Percentiles rank a stretch among this genome's conserved stretches.
Conservation (phyloP, 805 yeast genomes). For the Starmerella sirachaensis region DNA sequence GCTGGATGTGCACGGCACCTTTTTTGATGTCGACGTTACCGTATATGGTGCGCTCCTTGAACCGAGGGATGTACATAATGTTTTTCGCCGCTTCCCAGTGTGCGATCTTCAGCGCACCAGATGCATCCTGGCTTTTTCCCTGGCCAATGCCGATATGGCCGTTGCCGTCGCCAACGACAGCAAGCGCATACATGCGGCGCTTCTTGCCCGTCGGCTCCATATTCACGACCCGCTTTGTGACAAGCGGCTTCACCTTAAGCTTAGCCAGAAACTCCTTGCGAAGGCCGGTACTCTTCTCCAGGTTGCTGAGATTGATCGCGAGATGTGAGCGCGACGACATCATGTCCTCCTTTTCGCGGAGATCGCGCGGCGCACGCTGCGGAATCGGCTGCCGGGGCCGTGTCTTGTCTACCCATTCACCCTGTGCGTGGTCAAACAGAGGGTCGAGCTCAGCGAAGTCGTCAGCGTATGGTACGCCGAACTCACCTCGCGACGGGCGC, state of each 20-base stretch:
- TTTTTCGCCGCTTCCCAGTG: slow-evolving; percentile 90
- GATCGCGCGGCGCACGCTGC: slow-evolving; percentile 41
- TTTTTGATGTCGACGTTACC: slow-evolving; percentile 72
- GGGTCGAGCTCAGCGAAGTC: slow-evolving; percentile 64
- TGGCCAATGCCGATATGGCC: slow-evolving; percentile 95
- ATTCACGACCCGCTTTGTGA: slow-evolving; percentile 62
- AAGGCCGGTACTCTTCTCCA: slow-evolving; percentile 28
- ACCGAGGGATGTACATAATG: slow-evolving; percentile 66
- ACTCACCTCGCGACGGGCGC: slow-evolving; percentile 36
- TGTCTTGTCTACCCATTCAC: slow-evolving; percentile 37
- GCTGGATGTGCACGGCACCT: slow-evolving; percentile 73
- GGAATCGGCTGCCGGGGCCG: slow-evolving; percentile 50
- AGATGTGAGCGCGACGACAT: slow-evolving; percentile 24
- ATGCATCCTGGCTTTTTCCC: slow-evolving; percentile 61
- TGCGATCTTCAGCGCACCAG: slow-evolving; percentile 67
- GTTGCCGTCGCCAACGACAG: slow-evolving; percentile 82
- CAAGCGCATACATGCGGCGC: slow-evolving; percentile 66
- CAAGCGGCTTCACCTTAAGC: slow-evolving; percentile 24
- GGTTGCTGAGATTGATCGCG: slow-evolving; percentile 26
- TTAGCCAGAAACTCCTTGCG: slow-evolving; percentile 21
- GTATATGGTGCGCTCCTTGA: slow-evolving; percentile 80
- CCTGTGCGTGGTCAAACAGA: slow-evolving; percentile 54
- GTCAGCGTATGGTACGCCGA: slow-evolving; percentile 59
- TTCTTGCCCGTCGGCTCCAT: slow-evolving; percentile 49
- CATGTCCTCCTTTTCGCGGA: slow-evolving; percentile 25